phyloP scores from a whole-genome alignment of 2,329 filamentous ascomycete species.

The Sphaerulina vaccinii region DNA sequence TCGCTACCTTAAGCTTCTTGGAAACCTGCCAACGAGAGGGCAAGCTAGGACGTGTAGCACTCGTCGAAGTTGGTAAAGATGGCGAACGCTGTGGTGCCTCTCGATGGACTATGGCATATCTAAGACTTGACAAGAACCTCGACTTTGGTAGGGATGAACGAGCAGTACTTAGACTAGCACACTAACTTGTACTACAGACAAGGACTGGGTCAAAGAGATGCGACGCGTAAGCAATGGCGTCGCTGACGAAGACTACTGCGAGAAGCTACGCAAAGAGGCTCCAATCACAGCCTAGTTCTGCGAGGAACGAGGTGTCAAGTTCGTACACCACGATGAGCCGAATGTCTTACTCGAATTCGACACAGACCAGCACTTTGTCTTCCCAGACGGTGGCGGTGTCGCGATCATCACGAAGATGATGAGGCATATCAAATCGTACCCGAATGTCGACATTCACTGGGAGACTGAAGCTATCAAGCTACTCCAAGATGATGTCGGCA shows the following conservation, averaged over 20 bases:
- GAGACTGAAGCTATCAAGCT: constrained; percentile 42
- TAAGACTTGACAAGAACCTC: constrained; percentile 42
- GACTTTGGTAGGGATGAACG: constrained; percentile 29
- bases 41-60: constrained; percentile 41
- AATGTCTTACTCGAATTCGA: constrained; percentile 45
- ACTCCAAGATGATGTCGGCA: constrained; percentile 38
- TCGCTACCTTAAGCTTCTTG: constrained; percentile 44
- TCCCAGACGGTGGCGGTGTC: constrained; percentile 42
- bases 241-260: constrained; percentile 43
- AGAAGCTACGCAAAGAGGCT: constrained; percentile 41
- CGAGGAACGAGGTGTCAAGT: constrained; percentile 39
- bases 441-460: constrained; percentile 40
- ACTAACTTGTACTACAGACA: constrained; percentile 24
- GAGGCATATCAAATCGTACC: constrained; percentile 38
- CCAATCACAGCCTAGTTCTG: constrained; percentile 41
- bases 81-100: constrained; percentile 44
- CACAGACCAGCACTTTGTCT: constrained; percentile 43
- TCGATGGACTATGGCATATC: constrained; percentile 44
- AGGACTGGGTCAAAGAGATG: constrained; percentile 40
- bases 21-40: constrained; percentile 39
- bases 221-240: constrained; percentile 40
- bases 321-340: constrained; percentile 42
- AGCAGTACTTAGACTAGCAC: background rate
- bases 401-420: constrained; percentile 42
- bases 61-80: constrained; percentile 43